phyloP scores from a whole-genome alignment of 345 rosid genomes.

The Linum lewisii region DNA sequence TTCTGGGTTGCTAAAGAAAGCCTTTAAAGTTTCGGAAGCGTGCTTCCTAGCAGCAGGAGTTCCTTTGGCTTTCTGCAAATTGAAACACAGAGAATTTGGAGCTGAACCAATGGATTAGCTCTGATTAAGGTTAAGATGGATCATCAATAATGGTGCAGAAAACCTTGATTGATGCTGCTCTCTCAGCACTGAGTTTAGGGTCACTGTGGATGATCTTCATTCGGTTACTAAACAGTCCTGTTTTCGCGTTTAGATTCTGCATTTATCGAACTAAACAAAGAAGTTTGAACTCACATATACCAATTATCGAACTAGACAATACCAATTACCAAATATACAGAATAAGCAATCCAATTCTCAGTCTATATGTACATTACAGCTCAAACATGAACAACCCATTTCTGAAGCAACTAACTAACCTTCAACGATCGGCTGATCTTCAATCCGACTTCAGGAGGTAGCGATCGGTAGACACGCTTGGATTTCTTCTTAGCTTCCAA shows the following conservation, averaged over 20 bases:
- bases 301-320: too few species aligned
- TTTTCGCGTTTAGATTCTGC: constrained; percentile 93
- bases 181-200: constrained; percentile 74
- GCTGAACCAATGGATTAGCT: background rate
- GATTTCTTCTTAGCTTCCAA: constrained; percentile 49
- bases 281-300: constrained; percentile 36
- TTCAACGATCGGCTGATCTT: constrained; percentile 71
- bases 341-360: too few species aligned
- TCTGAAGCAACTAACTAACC: constrained; percentile 36
- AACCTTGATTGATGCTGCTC: constrained; percentile 94
- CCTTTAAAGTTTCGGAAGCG: constrained; percentile 65
- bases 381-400: too few species aligned
- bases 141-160: background rate
- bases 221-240: constrained; percentile 79
- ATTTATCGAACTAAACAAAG: constrained; percentile 38
- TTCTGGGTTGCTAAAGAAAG: constrained; percentile 69
- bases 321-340: too few species aligned
- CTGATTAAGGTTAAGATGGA: background rate
- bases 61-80: constrained; percentile 73
- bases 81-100: background rate
- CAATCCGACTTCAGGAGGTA: constrained; percentile 70
- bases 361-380: too few species aligned
- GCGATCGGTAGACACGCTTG: constrained; percentile 61
- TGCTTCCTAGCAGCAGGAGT: constrained; percentile 74
- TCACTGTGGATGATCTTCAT: constrained; percentile 86